Evolutionary conservation across 2,329 filamentous ascomycete species (phyloP).

Genomic region (Calonectria pseudoturangicola): DNA sequence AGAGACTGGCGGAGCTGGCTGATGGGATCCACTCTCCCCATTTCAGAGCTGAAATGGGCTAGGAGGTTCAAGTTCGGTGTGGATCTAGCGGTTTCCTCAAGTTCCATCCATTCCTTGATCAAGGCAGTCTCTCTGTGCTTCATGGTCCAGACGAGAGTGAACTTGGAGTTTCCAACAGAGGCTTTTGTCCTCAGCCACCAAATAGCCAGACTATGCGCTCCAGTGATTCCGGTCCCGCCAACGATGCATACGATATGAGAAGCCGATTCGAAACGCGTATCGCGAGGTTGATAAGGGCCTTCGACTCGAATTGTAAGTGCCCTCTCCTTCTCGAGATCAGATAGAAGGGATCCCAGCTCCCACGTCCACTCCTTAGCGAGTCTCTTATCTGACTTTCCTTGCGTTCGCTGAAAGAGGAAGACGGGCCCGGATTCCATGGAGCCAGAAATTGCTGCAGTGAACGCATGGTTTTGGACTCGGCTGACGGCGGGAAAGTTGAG

Average conservation of each 20-base stretch:
- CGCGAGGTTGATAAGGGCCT: constrained; percentile 26
- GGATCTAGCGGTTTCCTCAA: constrained; percentile 8
- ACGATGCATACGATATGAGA: constrained; percentile 39
- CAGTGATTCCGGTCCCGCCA: constrained; percentile 34
- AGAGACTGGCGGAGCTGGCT: constrained; percentile 21
- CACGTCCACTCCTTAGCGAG: constrained; percentile 35
- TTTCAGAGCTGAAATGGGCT: constrained; percentile 30
- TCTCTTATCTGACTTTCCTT: constrained; percentile 13
- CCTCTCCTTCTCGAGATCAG: neutral
- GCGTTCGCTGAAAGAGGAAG: constrained; percentile 35
- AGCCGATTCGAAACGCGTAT: constrained; percentile 23
- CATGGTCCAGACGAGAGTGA: constrained; percentile 37
- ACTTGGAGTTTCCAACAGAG: neutral
- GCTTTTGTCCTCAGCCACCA: constrained; percentile 36
- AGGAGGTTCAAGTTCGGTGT: constrained; percentile 11
- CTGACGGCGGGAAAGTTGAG: constrained; percentile 34
- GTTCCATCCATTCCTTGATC: constrained; percentile 31
- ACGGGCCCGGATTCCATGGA: constrained; percentile 20
- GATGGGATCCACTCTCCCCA: constrained; percentile 20
- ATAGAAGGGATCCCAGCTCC: constrained; percentile 25
- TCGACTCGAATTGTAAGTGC: constrained; percentile 23
- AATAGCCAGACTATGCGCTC: constrained; percentile 21
- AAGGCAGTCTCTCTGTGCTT: constrained; percentile 11
- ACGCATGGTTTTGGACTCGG: constrained; percentile 37
- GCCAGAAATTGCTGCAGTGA: constrained; percentile 29